Evolutionary conservation across 306 rosid species (phyloP).

Genomic region (Styphnolobium japonicum): DNA sequence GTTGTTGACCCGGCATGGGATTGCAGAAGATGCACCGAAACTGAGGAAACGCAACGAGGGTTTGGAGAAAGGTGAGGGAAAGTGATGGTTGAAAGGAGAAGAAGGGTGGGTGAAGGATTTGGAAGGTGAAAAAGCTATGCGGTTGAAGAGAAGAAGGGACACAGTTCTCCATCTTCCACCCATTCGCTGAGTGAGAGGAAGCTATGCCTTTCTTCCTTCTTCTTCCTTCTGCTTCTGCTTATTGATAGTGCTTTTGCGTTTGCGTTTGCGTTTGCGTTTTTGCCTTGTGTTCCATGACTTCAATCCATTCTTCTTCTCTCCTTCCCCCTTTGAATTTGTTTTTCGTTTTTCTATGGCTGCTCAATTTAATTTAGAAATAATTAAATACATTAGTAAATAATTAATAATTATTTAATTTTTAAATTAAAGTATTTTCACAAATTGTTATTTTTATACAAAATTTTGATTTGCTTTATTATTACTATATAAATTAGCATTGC

Average conservation of each 20-base stretch:
- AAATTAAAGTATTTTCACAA: too few species aligned
- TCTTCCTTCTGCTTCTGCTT: not conserved
- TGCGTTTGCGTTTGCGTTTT: not conserved
- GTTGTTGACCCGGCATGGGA: conserved; percentile 39
- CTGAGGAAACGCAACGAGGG: conserved; percentile 25
- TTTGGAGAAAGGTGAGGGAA: conserved; percentile 6
- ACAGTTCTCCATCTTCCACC: conserved; percentile 80
- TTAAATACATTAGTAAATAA: too few species aligned
- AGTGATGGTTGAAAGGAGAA: conserved; percentile 7
- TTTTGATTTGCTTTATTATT: too few species aligned
- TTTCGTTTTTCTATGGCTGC: too few species aligned
- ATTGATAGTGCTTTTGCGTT: not conserved
- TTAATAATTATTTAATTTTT: too few species aligned
- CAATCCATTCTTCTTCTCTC: not conserved
- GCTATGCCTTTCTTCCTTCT: not conserved
- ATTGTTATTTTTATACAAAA: too few species aligned
- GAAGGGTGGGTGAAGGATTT: conserved; percentile 20
- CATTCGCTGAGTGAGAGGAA: conserved; percentile 49
- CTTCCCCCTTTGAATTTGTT: not conserved
- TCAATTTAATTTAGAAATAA: too few species aligned
- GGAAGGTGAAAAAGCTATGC: conserved; percentile 26
- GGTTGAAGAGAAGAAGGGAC: conserved; percentile 52
- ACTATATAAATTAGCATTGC: too few species aligned
- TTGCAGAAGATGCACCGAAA: conserved; percentile 51
- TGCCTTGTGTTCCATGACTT: not conserved